A percentile compares a stretch with the other conserved stretches of the same genome.
phyloP scores from a whole-genome alignment of 2,329 filamentous ascomycete species.

The Cladosporium velox region DNA sequence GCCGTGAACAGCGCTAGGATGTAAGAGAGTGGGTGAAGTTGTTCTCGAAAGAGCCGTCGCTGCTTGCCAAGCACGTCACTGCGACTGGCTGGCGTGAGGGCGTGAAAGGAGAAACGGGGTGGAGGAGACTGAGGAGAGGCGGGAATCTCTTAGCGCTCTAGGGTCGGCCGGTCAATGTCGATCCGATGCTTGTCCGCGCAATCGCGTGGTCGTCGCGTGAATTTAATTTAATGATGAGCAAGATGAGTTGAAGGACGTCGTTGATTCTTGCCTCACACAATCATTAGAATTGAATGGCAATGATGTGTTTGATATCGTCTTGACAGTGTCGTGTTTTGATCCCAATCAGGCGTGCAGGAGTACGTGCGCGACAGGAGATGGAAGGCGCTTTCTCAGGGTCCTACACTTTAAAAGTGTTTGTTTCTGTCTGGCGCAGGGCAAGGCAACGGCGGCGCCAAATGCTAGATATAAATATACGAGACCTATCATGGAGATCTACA shows the following conservation, averaged over 20 bases:
- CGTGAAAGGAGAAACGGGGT: conserved; percentile 7
- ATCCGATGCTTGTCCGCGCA: conserved; percentile 16
- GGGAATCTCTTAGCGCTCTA: conserved; percentile 9
- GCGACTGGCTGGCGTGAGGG: background rate
- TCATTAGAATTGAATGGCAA: background rate
- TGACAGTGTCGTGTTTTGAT: background rate
- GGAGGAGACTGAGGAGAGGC: conserved; percentile 7
- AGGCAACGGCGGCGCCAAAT: background rate
- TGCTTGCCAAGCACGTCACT: conserved; percentile 18
- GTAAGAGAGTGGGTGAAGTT: background rate
- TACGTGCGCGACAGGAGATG: background rate
- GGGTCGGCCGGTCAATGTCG: conserved; percentile 7
- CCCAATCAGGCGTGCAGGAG: background rate
- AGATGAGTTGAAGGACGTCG: background rate
- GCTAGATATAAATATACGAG: background rate
- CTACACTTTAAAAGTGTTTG: conserved; percentile 2
- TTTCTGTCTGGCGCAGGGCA: background rate
- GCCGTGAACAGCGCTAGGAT: no score
- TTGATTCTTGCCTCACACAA: background rate
- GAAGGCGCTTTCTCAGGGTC: background rate
- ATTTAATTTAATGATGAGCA: background rate
- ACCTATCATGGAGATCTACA: background rate
- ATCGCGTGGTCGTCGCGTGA: background rate
- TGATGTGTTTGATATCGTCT: background rate
- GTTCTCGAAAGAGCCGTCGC: conserved; percentile 10